Evolutionary conservation across 495 filamentous ascomycete species (phyloP), one percentile per base, ranked within the genome.

Genomic region (Recurvomyces mirabilis): DNA sequence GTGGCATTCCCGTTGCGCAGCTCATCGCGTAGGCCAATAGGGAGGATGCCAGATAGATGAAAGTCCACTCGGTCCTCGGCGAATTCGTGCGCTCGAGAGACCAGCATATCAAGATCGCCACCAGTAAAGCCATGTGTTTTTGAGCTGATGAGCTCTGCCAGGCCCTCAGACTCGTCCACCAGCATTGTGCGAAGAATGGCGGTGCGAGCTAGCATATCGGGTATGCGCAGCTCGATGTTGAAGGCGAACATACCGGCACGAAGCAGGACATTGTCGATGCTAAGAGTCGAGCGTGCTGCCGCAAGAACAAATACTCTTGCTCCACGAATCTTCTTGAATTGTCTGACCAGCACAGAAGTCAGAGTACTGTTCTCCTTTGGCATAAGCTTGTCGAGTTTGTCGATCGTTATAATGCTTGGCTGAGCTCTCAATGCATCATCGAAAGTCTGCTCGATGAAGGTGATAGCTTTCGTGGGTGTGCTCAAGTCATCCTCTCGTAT

Each of bases 321-420:
- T 6, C 55, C 60, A 29, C 61, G 61, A 15, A 74, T 57, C 20
- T 57, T 49, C 25, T 73, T 68, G 12, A 67, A 17, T 23, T 61
- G 65, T 59, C 49, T 65, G 56, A 26, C 63, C 4, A 81, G 52
- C 21, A 62, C 53, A 11, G 63, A 52, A 1, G 61, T 60, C 14
- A 30, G 15, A 19, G 69, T 10, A 23, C 41, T 33, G 9, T 44
- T 40, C 4, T 38, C 40, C 15, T 62, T 62, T 15, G 57, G 51
- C 4, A 84, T 81, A 20, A 94, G 63, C 40, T 68, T 69, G 38
- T 94, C 83, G 22, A 95, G 62, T 44, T 86, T 71, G 58, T 95
- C 87, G 29, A 95, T 80, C 12, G 93, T 65, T 23, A 98, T 71
- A 4, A 91, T 72, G 51, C 85, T 86, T 1, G 91, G 87, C 58